Base-by-base conservation (phyloP, 768 basidiomycete genomes). In the Trametes elegans region DNA sequence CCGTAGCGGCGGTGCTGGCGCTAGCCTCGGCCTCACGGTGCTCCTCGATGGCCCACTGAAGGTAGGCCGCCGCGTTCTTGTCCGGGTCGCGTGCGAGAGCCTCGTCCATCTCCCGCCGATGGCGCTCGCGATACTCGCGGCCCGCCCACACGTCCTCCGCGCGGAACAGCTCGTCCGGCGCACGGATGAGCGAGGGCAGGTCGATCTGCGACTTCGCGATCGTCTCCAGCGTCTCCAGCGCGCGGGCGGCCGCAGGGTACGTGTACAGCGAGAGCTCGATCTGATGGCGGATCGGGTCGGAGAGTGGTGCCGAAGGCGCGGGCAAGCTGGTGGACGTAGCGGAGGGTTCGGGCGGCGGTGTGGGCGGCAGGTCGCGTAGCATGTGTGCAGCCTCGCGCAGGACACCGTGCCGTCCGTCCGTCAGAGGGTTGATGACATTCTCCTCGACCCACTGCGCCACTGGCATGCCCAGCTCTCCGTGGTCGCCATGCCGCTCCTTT, bases 401-500 rank as follows among this genome's bases (percentile, higher is more conserved):
- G 43, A 72, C 55, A 1, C 67, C 58, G 44, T 79, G 77, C 21
- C 73, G 70, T 0, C 75, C 76, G 23, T 67, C 69, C 2, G 77
- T 77, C 16, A 78, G 66, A 3, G 69, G 68, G 38, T 76, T 69
- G 18, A 79, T 63, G 18, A 79, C 58, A 19, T 68, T 68, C 39
- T 75, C 64, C 41, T 75, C 73, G 18, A 79, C 73, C 51, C 72
- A 79, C 16, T 68, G 65, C 16, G 73, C 66, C 8, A 79, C 62
- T 0, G 77, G 67, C 41, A 70, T 69, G 2, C 72, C 76, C 19
- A 66, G 58, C 10, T 51, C 61, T 5, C 40, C 49, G 44, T 57
- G 38, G n/a, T 61, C 52, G 8, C 53, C 55, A 27, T 54, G 51
- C 18, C 40, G 45, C 21, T 58, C 38, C 57, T 59, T 29, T 58